Evolutionary conservation across 345 rosid species (phyloP).

Genomic region (Aquilaria yunnanensis): DNA sequence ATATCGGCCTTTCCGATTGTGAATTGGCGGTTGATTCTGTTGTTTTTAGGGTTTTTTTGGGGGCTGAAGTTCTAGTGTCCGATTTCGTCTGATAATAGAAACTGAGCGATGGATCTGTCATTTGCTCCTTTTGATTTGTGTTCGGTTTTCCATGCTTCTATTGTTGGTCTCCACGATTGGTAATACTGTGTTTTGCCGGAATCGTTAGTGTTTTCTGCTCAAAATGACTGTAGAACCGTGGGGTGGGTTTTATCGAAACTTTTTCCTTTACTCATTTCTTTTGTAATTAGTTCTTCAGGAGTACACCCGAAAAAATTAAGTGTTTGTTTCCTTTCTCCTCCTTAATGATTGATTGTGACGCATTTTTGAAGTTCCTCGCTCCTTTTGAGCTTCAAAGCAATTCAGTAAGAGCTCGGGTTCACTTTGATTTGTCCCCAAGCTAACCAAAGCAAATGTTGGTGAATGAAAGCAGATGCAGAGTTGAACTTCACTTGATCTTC

Average conservation of each 20-base stretch:
- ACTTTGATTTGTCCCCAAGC: too few species aligned
- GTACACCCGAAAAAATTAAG: constrained; percentile 6
- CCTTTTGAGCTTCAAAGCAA: neutral
- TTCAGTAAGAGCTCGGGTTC: too few species aligned
- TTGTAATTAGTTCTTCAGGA: constrained; percentile 1
- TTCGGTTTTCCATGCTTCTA: constrained; percentile 7
- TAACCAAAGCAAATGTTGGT: too few species aligned
- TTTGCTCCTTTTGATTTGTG: constrained; percentile 25
- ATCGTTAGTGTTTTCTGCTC: neutral
- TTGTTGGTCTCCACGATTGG: constrained; percentile 12
- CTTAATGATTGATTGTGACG: too few species aligned
- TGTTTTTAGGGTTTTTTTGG: constrained; percentile 31
- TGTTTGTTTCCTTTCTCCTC: neutral
- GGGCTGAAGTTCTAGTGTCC: constrained; percentile 21
- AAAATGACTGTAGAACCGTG: neutral
- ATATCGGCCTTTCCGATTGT: constrained; percentile 19
- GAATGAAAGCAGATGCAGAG: too few species aligned
- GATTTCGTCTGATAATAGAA: constrained; percentile 24
- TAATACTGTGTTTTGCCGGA: constrained; percentile 6
- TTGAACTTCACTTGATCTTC: too few species aligned
- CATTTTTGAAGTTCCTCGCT: neutral
- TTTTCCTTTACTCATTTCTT: constrained; percentile 1
- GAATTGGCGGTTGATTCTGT: constrained; percentile 22
- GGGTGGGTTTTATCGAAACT: constrained; percentile 19
- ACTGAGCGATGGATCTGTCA: constrained; percentile 49